Conservation (phyloP, 306 rosid genomes). For the Phaseolus lunatus region DNA sequence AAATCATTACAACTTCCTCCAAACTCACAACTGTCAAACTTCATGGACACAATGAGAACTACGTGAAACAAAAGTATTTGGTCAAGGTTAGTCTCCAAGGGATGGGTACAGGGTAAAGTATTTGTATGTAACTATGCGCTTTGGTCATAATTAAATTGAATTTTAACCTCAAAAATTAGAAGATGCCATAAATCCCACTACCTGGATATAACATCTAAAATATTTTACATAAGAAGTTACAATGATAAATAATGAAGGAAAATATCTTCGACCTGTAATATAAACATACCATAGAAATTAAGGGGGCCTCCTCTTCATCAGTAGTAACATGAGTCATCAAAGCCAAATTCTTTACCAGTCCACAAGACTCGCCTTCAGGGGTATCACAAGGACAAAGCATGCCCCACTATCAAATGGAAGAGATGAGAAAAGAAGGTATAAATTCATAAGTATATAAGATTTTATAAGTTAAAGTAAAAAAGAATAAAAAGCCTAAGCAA, state of each 20-base stretch:
- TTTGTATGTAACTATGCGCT: background rate
- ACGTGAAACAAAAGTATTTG: background rate
- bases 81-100: background rate
- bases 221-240: background rate
- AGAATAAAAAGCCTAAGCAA: conserved; percentile 17
- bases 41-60: background rate
- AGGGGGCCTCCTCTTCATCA: conserved; percentile 85
- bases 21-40: background rate
- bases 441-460: background rate
- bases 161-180: background rate
- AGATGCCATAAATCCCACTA: conserved; percentile 1
- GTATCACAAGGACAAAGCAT: conserved; percentile 99
- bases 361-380: conserved; percentile 97
- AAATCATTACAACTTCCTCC: background rate
- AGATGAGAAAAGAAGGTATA: conserved; percentile 19
- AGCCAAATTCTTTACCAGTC: conserved; percentile 93
- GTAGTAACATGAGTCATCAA: conserved; percentile 98
- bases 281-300: conserved; percentile 69
- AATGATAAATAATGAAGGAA: background rate
- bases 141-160: background rate
- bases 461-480: background rate
- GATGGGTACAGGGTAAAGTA: background rate
- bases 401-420: conserved; percentile 75
- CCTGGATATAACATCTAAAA: conserved; percentile 8
- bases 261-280: conserved; percentile 24